Base-by-base conservation (phyloP, 1,139 yeast genomes). In the Zygosaccharomyces pseudobailii region DNA sequence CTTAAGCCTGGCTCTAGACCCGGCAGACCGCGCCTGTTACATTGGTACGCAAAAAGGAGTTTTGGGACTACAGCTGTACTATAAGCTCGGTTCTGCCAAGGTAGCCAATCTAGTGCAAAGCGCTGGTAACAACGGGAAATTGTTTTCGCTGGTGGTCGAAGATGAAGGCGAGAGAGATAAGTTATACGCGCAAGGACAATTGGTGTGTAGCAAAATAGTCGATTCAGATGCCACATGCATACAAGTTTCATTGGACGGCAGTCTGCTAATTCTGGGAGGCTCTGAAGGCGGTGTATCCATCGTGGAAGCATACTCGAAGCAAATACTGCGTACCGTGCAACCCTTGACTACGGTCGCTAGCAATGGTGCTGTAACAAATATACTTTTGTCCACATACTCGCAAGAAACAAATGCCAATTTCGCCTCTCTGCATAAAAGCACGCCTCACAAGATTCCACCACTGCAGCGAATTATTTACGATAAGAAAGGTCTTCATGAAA, bases 291-390 rank as follows among this genome's bases (percentile, higher is more conserved):
- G 78, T 33, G 79, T 87, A 1, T 76, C 77, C 44, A 76, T 84
- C 0, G 76, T 86, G 59, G 97, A 90, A 63, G 73, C 85, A 6
- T 79, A 80, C 5, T 84, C 96, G 1, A 79, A 80, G 58, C 97
- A 92, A 69, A 82, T 86, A 20, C 71, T 82, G 23, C 81, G 82
- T 58, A 77, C 81, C 23, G 73, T 85, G 53, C 80, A 82, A 47
- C 78, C 81, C 22, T 71, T 83, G 44, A 52, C 58, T 17, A 60
- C 63, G 2, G 53, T 61, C n/a, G 58, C 55, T 28, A 44, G 57
- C 53, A 43, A 52, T 22, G 68, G 66, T 10, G 46, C 50, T 64
- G 72, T 66, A 57, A 75, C 53, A 50, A 75, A 51, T 62, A 72
- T 54, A 56, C 72, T 54, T 54, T 55, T 60, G 46, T 53, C 54